Conservation (phyloP, 805 yeast genomes). For the Zygoascus bituminiphila region DNA sequence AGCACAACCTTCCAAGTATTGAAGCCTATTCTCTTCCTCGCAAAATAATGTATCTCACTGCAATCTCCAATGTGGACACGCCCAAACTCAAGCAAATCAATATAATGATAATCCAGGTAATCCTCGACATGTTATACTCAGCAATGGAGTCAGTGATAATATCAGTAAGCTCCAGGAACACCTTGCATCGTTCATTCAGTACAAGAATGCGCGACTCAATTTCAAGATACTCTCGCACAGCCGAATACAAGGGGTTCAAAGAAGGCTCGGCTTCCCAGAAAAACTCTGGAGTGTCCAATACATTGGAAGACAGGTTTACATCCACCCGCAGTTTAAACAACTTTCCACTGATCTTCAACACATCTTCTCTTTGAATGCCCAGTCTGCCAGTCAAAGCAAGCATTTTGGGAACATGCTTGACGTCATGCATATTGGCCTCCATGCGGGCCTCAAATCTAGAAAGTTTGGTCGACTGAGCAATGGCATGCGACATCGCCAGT, state of each 20-base stretch:
- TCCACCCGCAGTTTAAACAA: conserved; percentile 86
- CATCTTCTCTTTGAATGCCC: conserved; percentile 76
- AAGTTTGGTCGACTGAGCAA: conserved; percentile 90
- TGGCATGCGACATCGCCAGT: conserved; percentile 88
- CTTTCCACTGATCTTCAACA: conserved; percentile 82
- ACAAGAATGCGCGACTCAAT: conserved; percentile 93
- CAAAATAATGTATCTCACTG: conserved; percentile 40
- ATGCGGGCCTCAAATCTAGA: conserved; percentile 88
- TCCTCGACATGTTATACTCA: conserved; percentile 82
- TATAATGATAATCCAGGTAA: conserved; percentile 81
- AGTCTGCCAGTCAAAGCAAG: conserved; percentile 83
- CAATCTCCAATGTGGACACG: conserved; percentile 63
- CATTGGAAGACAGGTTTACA: conserved; percentile 83
- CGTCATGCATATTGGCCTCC: conserved; percentile 73
- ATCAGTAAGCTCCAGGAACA: conserved; percentile 86
- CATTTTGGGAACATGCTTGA: conserved; percentile 82
- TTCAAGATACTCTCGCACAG: conserved; percentile 86
- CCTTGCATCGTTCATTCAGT: conserved; percentile 86
- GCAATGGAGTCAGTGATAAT: conserved; percentile 91
- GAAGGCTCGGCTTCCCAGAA: conserved; percentile 96
- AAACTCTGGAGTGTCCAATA: conserved; percentile 90
- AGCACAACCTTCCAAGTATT: too few species aligned
- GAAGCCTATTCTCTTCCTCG: neutral
- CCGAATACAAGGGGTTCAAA: conserved; percentile 81
- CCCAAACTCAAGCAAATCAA: conserved; percentile 70